These are phyloP conservation scores for Beauveria brongniartii DNA, from an alignment of 2,329 filamentous ascomycete genomes.

Conservation along the genomic window DNA sequence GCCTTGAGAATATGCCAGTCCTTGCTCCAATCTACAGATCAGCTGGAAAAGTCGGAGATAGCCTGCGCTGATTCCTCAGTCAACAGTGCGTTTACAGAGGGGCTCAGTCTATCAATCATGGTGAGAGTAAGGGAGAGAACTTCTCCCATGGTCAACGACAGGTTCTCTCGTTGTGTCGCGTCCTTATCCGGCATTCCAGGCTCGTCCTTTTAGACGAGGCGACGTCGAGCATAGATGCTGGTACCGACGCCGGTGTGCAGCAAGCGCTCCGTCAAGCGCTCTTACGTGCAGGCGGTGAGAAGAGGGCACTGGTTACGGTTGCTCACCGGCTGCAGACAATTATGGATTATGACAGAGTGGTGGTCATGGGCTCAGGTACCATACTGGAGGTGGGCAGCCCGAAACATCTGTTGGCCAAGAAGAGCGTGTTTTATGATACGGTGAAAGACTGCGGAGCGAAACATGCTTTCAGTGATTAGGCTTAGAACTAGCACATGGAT, in stretches of 20 bases:
- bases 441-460: conserved; percentile 34
- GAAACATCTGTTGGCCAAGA: conserved; percentile 27
- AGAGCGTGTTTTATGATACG: conserved; percentile 36
- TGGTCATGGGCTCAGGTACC: conserved; percentile 46
- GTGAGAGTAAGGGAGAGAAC: conserved; percentile 47
- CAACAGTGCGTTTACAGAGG: conserved; percentile 16
- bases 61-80: conserved; percentile 15
- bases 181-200: conserved; percentile 44
- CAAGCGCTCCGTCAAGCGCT: conserved; percentile 41
- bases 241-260: conserved; percentile 48
- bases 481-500: too few species aligned
- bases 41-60: conserved; percentile 24
- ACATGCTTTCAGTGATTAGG: background rate
- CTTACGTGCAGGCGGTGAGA: conserved; percentile 28
- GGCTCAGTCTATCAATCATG: conserved; percentile 32
- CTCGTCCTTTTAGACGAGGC: conserved; percentile 51
- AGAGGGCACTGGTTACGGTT: conserved; percentile 48
- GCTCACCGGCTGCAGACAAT: conserved; percentile 51
- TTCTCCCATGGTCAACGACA: conserved; percentile 52
- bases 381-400: conserved; percentile 42
- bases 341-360: conserved; percentile 49
- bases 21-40: conserved; percentile 42
- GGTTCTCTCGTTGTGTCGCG: conserved; percentile 47
- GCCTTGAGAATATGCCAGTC: conserved; percentile 54
- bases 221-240: conserved; percentile 51